Conservation (phyloP, 2,329 filamentous ascomycete species). For the Xylaria hypoxylon region DNA sequence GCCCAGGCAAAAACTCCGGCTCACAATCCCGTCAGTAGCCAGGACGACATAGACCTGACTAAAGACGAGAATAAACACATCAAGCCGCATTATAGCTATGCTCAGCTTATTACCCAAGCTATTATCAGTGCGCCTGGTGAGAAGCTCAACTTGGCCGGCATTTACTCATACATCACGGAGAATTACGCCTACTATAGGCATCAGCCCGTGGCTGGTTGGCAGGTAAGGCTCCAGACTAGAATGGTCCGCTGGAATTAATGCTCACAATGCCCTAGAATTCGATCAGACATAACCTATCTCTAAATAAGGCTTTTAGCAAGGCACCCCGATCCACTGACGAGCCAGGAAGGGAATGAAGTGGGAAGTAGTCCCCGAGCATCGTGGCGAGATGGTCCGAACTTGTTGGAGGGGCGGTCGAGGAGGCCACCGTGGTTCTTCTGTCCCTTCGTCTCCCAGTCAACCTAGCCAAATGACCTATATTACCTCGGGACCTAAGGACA, state of each 20-base stretch:
- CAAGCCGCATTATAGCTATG: conserved; percentile 96
- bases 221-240: conserved; percentile 66
- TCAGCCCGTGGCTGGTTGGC: conserved; percentile 84
- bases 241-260: conserved; percentile 4
- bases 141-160: conserved; percentile 89
- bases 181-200: conserved; percentile 94
- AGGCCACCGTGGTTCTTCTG: conserved; percentile 75
- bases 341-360: conserved; percentile 98
- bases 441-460: conserved; percentile 72
- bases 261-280: conserved; percentile 74
- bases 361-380: conserved; percentile 87
- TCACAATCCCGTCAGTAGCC: conserved; percentile 55
- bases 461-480: conserved; percentile 71
- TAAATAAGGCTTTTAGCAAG: conserved; percentile 96
- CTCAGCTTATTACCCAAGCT: conserved; percentile 95
- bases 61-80: conserved; percentile 87
- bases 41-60: conserved; percentile 78
- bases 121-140: conserved; percentile 88
- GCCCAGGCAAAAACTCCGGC: conserved; percentile 56
- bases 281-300: conserved; percentile 93
- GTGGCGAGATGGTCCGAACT: conserved; percentile 88
- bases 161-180: conserved; percentile 92
- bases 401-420: conserved; percentile 71
- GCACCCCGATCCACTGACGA: conserved; percentile 92
- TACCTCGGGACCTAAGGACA: conserved; percentile 68